Evolutionary conservation across 2,329 filamentous ascomycete species (phyloP).

Genomic region (Cercospora sesami): DNA sequence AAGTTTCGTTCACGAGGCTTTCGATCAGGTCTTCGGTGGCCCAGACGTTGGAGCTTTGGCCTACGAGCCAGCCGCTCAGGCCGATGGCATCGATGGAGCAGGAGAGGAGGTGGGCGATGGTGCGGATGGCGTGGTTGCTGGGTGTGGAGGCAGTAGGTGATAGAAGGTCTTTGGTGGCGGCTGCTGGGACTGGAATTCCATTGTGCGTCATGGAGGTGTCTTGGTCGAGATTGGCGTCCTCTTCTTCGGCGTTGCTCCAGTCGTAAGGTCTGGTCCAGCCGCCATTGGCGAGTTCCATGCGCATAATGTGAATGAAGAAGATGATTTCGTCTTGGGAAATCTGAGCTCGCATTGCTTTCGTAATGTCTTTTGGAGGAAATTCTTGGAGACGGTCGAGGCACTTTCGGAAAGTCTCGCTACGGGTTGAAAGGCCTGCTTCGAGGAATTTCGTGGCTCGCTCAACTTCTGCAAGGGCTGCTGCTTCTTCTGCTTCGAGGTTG

Average conservation of each 20-base stretch:
- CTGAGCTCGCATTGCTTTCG: conserved; percentile 59
- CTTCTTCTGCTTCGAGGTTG: conserved; percentile 42
- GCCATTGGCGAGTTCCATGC: conserved; percentile 70
- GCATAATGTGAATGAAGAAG: conserved; percentile 69
- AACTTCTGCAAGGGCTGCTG: conserved; percentile 55
- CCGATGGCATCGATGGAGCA: conserved; percentile 75
- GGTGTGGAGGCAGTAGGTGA: conserved; percentile 40
- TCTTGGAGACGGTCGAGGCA: conserved; percentile 69
- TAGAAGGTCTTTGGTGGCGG: conserved; percentile 42
- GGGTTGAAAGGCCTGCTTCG: conserved; percentile 62
- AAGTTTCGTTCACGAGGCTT: conserved; percentile 20
- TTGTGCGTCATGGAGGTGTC: conserved; percentile 65
- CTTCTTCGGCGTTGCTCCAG: conserved; percentile 50
- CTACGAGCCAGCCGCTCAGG: conserved; percentile 71
- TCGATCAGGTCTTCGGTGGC: conserved; percentile 18
- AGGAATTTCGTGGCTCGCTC: conserved; percentile 68
- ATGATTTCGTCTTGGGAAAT: conserved; percentile 67
- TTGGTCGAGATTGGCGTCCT: conserved; percentile 42
- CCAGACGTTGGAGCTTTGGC: conserved; percentile 43
- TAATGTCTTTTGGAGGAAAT: conserved; percentile 61
- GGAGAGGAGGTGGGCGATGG: conserved; percentile 70
- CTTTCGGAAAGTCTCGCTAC: conserved; percentile 64
- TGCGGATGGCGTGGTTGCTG: conserved; percentile 67
- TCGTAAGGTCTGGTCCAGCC: conserved; percentile 74
- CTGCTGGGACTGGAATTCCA: neutral